These are phyloP conservation scores for Xanthoparmelia taractica DNA, from an alignment of 495 filamentous ascomycete genomes.

Conservation along the genomic window DNA sequence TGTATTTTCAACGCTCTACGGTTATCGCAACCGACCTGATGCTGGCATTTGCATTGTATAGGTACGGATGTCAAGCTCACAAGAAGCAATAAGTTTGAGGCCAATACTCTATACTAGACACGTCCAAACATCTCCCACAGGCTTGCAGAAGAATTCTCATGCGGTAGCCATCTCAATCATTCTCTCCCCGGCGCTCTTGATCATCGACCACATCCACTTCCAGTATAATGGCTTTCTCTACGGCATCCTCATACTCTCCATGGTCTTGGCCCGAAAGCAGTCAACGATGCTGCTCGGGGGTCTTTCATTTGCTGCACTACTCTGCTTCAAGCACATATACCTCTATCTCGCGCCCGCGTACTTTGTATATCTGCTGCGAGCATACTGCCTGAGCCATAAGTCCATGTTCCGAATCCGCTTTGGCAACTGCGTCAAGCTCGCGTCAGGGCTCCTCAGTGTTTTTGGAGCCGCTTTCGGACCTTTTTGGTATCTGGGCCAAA, in stretches of 20 bases:
- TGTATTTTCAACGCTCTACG: slow-evolving; percentile 84
- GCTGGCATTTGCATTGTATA: slow-evolving; percentile 73
- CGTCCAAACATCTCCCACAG: slow-evolving; percentile 55
- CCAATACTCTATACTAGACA: slow-evolving; percentile 43
- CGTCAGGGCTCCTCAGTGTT: slow-evolving; percentile 58
- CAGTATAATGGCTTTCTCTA: slow-evolving; percentile 98
- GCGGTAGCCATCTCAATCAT: slow-evolving; percentile 82
- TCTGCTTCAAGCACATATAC: slow-evolving; percentile 98
- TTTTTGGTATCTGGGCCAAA: slow-evolving; percentile 74
- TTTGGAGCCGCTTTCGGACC: slow-evolving; percentile 83
- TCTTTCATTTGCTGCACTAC: slow-evolving; percentile 68
- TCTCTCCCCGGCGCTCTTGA: slow-evolving; percentile 84
- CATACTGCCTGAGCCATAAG: slow-evolving; percentile 76
- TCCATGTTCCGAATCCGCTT: slow-evolving; percentile 70
- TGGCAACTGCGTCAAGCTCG: slow-evolving; percentile 74
- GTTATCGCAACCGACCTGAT: slow-evolving; percentile 84
- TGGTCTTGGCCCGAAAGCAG: slow-evolving; percentile 70
- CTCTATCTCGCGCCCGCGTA: slow-evolving; percentile 94
- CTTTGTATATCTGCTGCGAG: slow-evolving; percentile 82
- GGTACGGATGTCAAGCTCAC: slow-evolving; percentile 40
- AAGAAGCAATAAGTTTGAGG: neutral
- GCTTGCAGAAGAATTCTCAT: slow-evolving; percentile 69
- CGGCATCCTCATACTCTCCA: slow-evolving; percentile 74
- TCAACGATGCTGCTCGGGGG: slow-evolving; percentile 72
- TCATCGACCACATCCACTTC: slow-evolving; percentile 98